Percentiles rank a stretch among this genome's conserved stretches.
phyloP scores from a whole-genome alignment of 148 eudicot species.

The Diospyros lotus region DNA sequence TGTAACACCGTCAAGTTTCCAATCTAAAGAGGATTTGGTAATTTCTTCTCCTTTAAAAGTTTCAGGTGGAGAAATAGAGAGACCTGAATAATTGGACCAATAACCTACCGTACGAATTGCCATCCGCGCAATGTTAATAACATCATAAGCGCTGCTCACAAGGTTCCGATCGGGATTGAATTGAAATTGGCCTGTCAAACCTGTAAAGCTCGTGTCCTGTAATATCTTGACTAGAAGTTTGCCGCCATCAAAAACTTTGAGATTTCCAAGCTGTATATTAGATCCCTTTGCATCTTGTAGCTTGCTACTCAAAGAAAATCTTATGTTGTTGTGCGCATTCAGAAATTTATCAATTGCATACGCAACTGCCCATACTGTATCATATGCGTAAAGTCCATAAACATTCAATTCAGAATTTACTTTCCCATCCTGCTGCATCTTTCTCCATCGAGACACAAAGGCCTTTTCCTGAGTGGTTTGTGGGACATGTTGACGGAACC shows the following conservation, averaged over 20 bases:
- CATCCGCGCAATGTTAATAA: conserved; percentile 23
- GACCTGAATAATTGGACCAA: conserved; percentile 44
- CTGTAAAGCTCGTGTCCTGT: conserved; percentile 23
- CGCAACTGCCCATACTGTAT: conserved; percentile 37
- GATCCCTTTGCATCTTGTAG: conserved; percentile 2
- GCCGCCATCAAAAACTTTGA: conserved; percentile 29
- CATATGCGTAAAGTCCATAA: conserved; percentile 36
- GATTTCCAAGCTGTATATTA: conserved; percentile 14
- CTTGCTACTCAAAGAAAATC: conserved; percentile 16
- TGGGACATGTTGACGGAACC: conserved; percentile 30
- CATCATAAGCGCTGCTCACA: conserved; percentile 19
- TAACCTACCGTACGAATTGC: conserved; percentile 28
- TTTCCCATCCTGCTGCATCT: conserved; percentile 16
- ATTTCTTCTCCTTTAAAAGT: conserved; percentile 4
- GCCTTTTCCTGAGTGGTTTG: conserved; percentile 7
- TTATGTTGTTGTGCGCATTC: conserved; percentile 17
- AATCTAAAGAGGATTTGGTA: conserved; percentile 8
- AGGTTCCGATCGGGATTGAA: conserved; percentile 28
- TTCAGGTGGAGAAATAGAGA: conserved; percentile 31
- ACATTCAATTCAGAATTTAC: conserved; percentile 11
- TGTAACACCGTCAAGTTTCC: conserved; percentile 20
- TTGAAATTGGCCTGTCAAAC: conserved; percentile 28
- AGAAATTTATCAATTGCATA: conserved; percentile 28
- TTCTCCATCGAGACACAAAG: conserved; percentile 24
- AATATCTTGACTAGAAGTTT: conserved; percentile 19